Evolutionary conservation across 1,139 yeast genomes (phyloP).

Genomic region (Taphrina deformans): DNA sequence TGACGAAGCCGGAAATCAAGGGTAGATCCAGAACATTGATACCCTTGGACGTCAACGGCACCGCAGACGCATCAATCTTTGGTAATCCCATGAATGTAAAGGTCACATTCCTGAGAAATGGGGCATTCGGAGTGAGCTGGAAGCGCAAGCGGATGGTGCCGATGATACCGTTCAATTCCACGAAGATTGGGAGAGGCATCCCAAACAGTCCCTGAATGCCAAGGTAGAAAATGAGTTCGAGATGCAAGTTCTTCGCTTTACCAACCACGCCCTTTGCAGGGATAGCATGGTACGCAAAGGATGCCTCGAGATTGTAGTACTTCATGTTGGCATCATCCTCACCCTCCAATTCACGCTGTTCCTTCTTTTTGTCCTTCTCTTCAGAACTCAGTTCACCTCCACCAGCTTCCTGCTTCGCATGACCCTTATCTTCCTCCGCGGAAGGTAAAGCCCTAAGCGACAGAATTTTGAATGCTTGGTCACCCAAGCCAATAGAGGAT

Average conservation of each 20-base stretch:
- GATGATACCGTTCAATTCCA: slow-evolving; percentile 34
- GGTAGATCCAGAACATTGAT: slow-evolving; percentile 35
- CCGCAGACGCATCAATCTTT: slow-evolving; percentile 34
- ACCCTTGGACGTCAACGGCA: slow-evolving; percentile 34
- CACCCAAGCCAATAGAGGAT: slow-evolving; percentile 31
- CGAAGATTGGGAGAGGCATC: slow-evolving; percentile 34
- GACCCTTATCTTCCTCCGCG: slow-evolving; percentile 27
- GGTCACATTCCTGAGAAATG: slow-evolving; percentile 33
- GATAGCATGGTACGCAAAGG: slow-evolving; percentile 32
- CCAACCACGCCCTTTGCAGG: slow-evolving; percentile 31
- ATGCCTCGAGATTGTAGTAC: slow-evolving; percentile 34
- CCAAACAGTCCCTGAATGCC: slow-evolving; percentile 34
- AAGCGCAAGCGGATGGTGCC: slow-evolving; percentile 33
- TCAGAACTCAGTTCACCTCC: slow-evolving; percentile 8
- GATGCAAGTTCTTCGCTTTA: slow-evolving; percentile 33
- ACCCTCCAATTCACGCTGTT: slow-evolving; percentile 28
- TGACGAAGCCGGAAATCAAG: slow-evolving; percentile 33
- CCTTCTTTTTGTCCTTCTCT: slow-evolving; percentile 24
- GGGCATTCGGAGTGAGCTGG: slow-evolving; percentile 33
- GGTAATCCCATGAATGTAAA: slow-evolving; percentile 35
- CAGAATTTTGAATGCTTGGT: slow-evolving; percentile 33
- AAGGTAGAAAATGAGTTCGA: slow-evolving; percentile 32
- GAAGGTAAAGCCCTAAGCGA: slow-evolving; percentile 33
- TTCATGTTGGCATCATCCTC: slow-evolving; percentile 25
- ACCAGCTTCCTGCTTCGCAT: slow-evolving; percentile 13